These are phyloP conservation scores for Trichoderma atrobrunneum DNA, from an alignment of 2,329 filamentous ascomycete species.

Conservation along the genomic window DNA sequence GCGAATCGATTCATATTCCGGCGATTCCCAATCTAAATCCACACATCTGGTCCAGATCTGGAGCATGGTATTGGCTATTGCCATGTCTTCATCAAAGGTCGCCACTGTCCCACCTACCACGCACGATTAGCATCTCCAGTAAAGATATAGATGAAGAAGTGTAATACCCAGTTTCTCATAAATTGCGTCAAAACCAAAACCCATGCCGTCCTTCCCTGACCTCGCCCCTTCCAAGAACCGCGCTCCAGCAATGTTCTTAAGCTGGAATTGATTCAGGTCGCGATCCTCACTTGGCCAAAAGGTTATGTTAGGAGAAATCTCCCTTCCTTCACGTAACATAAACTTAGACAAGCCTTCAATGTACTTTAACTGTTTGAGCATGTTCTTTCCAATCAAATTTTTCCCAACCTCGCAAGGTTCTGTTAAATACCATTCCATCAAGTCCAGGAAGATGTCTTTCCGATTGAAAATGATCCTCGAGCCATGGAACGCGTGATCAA, in stretches of 20 bases:
- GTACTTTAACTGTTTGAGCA: not conserved
- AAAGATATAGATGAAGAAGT: not conserved
- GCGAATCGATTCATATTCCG: not conserved
- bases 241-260: not conserved
- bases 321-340: not conserved
- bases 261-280: not conserved
- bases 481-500: conserved; percentile 11
- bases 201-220: too few relatives aligned
- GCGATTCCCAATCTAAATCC: not conserved
- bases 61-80: not conserved
- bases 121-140: not conserved
- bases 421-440: not conserved
- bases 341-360: not conserved
- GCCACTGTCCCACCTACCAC: not conserved
- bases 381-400: not conserved
- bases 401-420: not conserved
- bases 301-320: rapidly evolving
- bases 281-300: not conserved
- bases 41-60: not conserved
- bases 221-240: not conserved
- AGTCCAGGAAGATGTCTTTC: not conserved
- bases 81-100: not conserved
- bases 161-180: not conserved
- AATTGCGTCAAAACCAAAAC: not conserved
- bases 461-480: conserved; percentile 1